Evolutionary conservation across 2,329 filamentous ascomycete species (phyloP).

Genomic region (Cladosporium sp.): DNA sequence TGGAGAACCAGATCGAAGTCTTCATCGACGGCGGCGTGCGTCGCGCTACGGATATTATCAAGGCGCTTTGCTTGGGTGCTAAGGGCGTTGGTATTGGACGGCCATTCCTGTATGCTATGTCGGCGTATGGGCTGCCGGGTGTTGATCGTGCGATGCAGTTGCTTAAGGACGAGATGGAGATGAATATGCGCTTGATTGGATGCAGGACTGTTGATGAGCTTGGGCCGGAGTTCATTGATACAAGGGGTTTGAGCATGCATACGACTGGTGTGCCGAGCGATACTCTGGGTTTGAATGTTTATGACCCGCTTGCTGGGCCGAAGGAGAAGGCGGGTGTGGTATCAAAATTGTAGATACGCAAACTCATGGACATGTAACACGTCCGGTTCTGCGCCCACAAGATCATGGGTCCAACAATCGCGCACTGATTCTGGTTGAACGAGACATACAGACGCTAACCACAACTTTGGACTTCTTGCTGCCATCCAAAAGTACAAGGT

Average conservation of each 20-base stretch:
- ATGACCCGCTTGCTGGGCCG: slow-evolving; percentile 52
- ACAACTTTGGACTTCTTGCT: no score
- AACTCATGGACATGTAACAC: no score
- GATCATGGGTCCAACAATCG: no score
- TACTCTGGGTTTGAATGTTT: slow-evolving; percentile 58
- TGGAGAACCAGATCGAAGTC: slow-evolving; percentile 51
- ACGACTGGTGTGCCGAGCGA: slow-evolving; percentile 61
- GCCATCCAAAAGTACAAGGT: no score
- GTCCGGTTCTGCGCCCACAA: no score
- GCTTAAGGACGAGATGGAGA: not conserved
- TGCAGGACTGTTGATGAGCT: slow-evolving; percentile 73
- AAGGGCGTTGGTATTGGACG: slow-evolving; percentile 63
- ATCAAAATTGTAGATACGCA: slow-evolving; percentile 9
- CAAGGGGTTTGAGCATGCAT: slow-evolving; percentile 66
- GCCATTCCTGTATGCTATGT: slow-evolving; percentile 56
- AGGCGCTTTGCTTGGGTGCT: slow-evolving; percentile 65
- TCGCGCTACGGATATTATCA: slow-evolving; percentile 66
- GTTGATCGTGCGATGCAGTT: not conserved
- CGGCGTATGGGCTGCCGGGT: not conserved
- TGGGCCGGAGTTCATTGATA: slow-evolving; percentile 78
- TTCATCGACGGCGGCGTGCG: slow-evolving; percentile 65
- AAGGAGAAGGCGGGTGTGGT: slow-evolving; percentile 19
- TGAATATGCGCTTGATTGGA: not conserved
- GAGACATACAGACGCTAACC: no score
- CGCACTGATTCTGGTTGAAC: no score